A percentile compares a stretch with the other conserved stretches of the same genome.
Conservation (phyloP, 441 rosid genomes). For the Adansonia rubrostipa region DNA sequence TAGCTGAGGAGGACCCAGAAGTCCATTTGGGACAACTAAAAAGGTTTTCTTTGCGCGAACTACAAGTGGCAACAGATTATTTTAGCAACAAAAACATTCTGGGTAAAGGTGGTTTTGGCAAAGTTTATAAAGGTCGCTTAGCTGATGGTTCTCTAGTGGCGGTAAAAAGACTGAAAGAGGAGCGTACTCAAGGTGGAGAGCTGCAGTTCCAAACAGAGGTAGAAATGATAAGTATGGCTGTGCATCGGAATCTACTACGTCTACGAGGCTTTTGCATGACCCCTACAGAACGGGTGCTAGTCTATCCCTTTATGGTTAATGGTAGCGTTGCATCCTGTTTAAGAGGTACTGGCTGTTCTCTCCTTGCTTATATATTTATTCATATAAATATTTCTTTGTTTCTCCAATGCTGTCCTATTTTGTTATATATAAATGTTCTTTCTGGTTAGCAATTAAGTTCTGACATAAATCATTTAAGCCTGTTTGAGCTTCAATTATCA, state of each 20-base stretch:
- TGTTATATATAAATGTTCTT: background rate
- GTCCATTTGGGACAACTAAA: conserved; percentile 88
- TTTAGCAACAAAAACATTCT: conserved; percentile 72
- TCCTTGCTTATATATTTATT: background rate
- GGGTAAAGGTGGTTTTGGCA: conserved; percentile 89
- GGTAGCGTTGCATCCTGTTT: conserved; percentile 97
- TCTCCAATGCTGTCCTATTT: background rate
- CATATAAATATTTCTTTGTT: background rate
- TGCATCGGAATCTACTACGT: conserved; percentile 82
- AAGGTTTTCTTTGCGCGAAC: conserved; percentile 81
- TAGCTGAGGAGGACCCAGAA: conserved; percentile 97
- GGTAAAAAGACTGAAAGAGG: conserved; percentile 86
- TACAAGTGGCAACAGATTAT: conserved; percentile 81
- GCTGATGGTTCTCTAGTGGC: conserved; percentile 80
- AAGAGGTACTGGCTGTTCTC: conserved; percentile 55
- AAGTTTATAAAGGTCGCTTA: conserved; percentile 87
- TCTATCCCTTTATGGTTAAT: conserved; percentile 85
- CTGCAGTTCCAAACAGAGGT: conserved; percentile 91
- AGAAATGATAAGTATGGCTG: conserved; percentile 93
- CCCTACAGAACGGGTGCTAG: conserved; percentile 85
- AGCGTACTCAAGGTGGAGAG: conserved; percentile 84
- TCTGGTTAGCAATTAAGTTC: background rate
- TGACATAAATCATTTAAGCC: background rate
- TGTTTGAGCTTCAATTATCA: background rate
- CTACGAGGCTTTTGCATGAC: conserved; percentile 95